Base-by-base conservation (phyloP, 192 early-diverging fungal species). In the Coemansia sp. region DNA sequence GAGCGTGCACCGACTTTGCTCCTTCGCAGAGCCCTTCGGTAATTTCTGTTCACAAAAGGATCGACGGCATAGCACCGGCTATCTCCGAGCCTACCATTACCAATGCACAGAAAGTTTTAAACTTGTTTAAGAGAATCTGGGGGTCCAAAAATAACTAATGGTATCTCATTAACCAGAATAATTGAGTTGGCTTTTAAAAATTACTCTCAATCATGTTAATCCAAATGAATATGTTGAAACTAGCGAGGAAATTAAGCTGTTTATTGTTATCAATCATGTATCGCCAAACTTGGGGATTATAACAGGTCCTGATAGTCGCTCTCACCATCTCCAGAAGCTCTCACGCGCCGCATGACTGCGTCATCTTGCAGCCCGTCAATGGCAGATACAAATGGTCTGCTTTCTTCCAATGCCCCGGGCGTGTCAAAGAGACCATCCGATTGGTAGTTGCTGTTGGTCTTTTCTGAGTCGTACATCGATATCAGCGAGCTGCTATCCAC, bases 291-390 rank as follows among this genome's bases (percentile, higher is more conserved):
- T 10, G 0, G 32, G 9, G 1, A 53, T 11, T 11, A 53, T 10
- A 53, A 9, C 12, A 53, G 11, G 25, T 53, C 21, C 2, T 53
- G 50, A 9, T 27, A 53, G 50, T 53, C 25, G 64, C 51, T 69
- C 10, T 66, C n/a, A 11, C 39, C 41, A 48, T 70, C 64, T 5
- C 48, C 59, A 46, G 57, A 50, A 0, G 63, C 64, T 31, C 68
- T 61, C 25, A 72, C 68, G 1, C 68, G 70, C 14, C 71, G 61
- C 1, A 64, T 64, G 3, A 78, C 64, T n/a, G 34, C 64, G 23
- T 78, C 76, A 39, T 73, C 68, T n/a, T 70, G 58, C 21, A 73
- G 51, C 9, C 64, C 57, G 10, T 64, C 38, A 25, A 68, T 39
- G 0, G 64, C 38, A 5, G 71, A 59, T 31, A 51, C 38, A 39